Base-by-base conservation (phyloP, 2,329 filamentous ascomycete species). In the Arthrobotrys entomopaga region DNA sequence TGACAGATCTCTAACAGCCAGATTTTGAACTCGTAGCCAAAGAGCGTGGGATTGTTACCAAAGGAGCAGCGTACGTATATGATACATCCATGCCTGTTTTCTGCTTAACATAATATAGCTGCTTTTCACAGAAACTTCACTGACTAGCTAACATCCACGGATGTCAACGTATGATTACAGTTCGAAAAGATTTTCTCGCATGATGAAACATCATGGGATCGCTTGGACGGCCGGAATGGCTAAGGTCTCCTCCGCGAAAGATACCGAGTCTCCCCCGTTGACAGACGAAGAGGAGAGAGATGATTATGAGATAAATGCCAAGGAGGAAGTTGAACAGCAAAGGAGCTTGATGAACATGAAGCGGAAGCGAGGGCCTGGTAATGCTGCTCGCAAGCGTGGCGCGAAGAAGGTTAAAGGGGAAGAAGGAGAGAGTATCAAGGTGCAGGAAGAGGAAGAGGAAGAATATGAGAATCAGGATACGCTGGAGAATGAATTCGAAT, bases 41-140 rank as follows among this genome's bases (percentile, higher is more conserved):
- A 16, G 67, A 73, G n/a, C 67, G 60, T 43, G 69, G 69, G 7
- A 73, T 65, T n/a, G 40, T 73, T 19, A 57, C 40, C 34, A 56
- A 54, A 48, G 50, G 48, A 20, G 69, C 69, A 38, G 69, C 61
- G 69, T 73, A 63, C 61, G 61, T 65, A 26, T 5, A 4, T 58
- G 11, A 20, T 16, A 22, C 5, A 34, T 52, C 26, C 7, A 10
- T 22, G n/a, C 7, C 19, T 42, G 7, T 48, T 22, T 46, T 60
- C 19, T n/a, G 3, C 15, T 8, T n/a, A 38, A n/a, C 2, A 1
- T 13, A 52, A 24, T 19, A 10, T 26, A 22, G 4, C 48, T 4
- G 42, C n/a, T 34, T 34, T 1, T 8, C 29, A 5, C 6, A 34
- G n/a, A n/a, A 34, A 34, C 29, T 6, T 13, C n/a, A 46, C 42